These are phyloP conservation scores for Cymbopogon flexuosus DNA, from an alignment of 202 grass and related monocot species.

Conservation along the genomic window DNA sequence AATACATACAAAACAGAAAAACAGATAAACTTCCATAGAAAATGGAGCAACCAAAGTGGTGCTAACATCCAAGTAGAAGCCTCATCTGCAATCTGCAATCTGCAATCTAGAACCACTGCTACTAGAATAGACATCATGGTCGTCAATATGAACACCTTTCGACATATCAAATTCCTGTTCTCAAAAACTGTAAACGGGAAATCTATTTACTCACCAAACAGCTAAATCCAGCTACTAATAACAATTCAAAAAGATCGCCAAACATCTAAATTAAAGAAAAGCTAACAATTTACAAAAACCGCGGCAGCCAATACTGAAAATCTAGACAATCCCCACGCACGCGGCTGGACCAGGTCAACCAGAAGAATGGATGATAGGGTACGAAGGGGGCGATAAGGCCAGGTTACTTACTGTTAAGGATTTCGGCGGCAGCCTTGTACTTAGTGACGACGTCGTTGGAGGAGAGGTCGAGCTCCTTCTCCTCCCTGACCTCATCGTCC, in stretches of 20 bases:
- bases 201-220: not conserved
- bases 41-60: not conserved
- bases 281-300: not conserved
- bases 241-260: not conserved
- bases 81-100: not conserved
- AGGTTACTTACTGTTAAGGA: constrained; percentile 74
- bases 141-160: not conserved
- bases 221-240: not conserved
- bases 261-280: not conserved
- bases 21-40: not conserved
- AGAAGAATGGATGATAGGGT: not conserved
- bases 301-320: not conserved
- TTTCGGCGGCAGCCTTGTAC: constrained; percentile 93
- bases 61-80: not conserved
- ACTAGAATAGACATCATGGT: not conserved
- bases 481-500: constrained; percentile 87
- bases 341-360: not conserved
- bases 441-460: constrained; percentile 92
- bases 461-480: constrained; percentile 97
- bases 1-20: no score
- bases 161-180: not conserved
- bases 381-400: not conserved
- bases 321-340: not conserved
- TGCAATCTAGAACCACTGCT: not conserved
- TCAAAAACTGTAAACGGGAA: not conserved